Evolutionary conservation across 768 basidiomycete species (phyloP).

Genomic region (Agaricus subrufescens): DNA sequence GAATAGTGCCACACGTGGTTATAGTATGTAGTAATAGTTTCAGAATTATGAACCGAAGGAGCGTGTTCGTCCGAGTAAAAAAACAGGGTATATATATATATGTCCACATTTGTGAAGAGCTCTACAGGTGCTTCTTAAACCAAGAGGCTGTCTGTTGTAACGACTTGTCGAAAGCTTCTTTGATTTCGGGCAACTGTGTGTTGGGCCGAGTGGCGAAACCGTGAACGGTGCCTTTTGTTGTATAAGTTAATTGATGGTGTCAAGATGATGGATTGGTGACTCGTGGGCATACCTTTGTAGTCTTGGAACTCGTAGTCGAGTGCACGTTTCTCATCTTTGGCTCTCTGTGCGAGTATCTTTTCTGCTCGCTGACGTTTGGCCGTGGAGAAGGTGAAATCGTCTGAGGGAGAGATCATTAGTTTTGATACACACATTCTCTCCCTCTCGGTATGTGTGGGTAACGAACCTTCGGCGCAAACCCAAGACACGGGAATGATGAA

Average conservation of each 20-base stretch:
- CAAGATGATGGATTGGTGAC: neutral
- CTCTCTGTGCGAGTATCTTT: constrained; percentile 27
- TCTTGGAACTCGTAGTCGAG: constrained; percentile 42
- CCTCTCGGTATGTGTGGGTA: neutral
- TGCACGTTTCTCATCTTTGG: constrained; percentile 27
- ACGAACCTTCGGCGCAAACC: constrained; percentile 38
- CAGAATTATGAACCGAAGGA: too few relatives aligned
- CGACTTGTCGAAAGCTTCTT: constrained; percentile 36
- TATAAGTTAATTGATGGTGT: neutral
- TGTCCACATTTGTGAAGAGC: neutral
- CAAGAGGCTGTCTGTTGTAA: constrained; percentile 38
- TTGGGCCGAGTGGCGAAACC: constrained; percentile 43
- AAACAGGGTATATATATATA: neutral
- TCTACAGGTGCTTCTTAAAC: constrained; percentile 32
- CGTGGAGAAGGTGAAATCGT: constrained; percentile 32
- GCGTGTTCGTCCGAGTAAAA: neutral
- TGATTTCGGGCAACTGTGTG: constrained; percentile 30
- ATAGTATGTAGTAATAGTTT: too few relatives aligned
- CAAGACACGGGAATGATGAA: constrained; percentile 35
- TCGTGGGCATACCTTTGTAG: constrained; percentile 32
- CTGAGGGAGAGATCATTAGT: constrained; percentile 15
- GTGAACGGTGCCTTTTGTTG: constrained; percentile 34
- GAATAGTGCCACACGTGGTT: too few relatives aligned
- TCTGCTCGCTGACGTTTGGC: constrained; percentile 28
- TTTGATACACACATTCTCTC: neutral